Evolutionary conservation across 495 filamentous ascomycete species (phyloP), one percentile per base, ranked within the genome.

Genomic region (Trichoderma erinaceum): DNA sequence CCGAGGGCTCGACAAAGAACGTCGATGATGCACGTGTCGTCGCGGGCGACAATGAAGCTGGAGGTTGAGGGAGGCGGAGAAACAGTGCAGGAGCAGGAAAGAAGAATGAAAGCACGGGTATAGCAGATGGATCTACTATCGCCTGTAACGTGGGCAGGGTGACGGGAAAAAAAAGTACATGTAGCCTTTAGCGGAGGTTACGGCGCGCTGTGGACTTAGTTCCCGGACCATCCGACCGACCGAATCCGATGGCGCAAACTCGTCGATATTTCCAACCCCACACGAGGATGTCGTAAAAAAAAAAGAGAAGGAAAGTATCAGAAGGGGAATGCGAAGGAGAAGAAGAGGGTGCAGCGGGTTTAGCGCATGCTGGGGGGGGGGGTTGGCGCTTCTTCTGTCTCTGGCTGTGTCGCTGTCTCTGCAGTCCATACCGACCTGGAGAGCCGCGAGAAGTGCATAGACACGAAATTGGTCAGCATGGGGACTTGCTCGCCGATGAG

Each of bases 141-240:
- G 56, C 25, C 27, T 61, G 56, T 61, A 32, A 21, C 56, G 56
- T 61, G 56, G 56, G 56, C 56, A 35, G 25, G 56, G 56, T 32
- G 56, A 32, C 23, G 16, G 56, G 25, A 35, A 61, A 61, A 61
- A 61, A 29, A 29, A 61, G 29, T 29, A 18, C 5, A 32, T 5
- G 27, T 25, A 61, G 56, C 56, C 25, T 29, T 32, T 61, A 61
- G 56, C 56, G 56, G 56, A 61, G 56, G 56, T 61, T 12, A 61
- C 56, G 56, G 56, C 25, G 44, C 44, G 56, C 56, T 29, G 56
- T 61, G 25, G 56, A 12, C n/a, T 61, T 61, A 61, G 56, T 61
- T 61, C 56, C 56, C 56, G 56, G 56, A 61, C 56, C 56, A 61
- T 61, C 56, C 56, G 56, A 61, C 56, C 56, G 56, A 61, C 56